Percentiles rank a stretch among this genome's conserved stretches.
phyloP scores from a whole-genome alignment of 2,329 filamentous ascomycete genomes.

The Leptographium radiaticola region DNA sequence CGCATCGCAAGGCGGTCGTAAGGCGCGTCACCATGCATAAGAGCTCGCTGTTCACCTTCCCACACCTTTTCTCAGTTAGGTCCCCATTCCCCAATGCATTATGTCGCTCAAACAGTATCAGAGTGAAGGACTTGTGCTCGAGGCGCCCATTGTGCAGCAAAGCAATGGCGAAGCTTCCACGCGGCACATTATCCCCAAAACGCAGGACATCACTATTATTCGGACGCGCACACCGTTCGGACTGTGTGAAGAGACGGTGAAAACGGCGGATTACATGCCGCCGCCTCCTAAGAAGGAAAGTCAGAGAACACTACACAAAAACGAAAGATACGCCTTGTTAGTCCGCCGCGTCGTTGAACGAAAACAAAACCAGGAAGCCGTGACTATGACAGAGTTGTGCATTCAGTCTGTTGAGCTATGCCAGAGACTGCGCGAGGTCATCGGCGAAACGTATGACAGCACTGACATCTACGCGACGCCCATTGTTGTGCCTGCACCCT shows the following conservation, averaged over 20 bases:
- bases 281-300: background rate
- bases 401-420: background rate
- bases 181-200: background rate
- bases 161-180: background rate
- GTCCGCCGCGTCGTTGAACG: background rate
- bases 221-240: background rate
- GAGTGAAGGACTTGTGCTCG: background rate
- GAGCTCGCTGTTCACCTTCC: background rate
- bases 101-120: background rate
- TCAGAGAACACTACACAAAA: background rate
- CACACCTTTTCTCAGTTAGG: background rate
- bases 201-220: background rate
- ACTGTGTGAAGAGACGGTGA: background rate
- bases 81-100: background rate
- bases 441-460: background rate
- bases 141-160: background rate
- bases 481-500: background rate
- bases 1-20: too few species aligned
- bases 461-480: background rate
- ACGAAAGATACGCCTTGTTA: background rate
- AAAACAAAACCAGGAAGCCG: background rate
- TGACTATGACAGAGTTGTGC: background rate
- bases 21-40: too few species aligned
- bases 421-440: background rate
- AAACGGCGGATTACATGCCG: background rate